phyloP scores from a whole-genome alignment of 345 rosid genomes.

The Gossypium mustelinum region DNA sequence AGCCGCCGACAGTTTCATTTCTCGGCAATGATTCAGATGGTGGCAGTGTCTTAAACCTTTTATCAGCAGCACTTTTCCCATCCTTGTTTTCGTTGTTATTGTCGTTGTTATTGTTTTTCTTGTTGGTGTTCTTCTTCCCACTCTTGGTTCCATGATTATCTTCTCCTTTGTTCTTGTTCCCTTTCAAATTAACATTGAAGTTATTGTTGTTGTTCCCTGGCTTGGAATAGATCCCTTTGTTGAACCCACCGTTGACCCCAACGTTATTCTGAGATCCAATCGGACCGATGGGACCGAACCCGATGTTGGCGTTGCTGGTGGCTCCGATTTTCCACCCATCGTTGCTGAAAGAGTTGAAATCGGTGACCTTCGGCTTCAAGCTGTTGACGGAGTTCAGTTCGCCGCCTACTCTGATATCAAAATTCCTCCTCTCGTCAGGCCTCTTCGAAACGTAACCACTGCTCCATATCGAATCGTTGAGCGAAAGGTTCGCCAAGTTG shows the following conservation, averaged over 20 bases:
- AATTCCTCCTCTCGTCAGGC: constrained; percentile 66
- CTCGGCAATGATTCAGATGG: constrained; percentile 86
- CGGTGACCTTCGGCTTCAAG: constrained; percentile 35
- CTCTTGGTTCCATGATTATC: constrained; percentile 40
- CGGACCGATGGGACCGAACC: constrained; percentile 29
- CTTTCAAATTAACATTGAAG: constrained; percentile 42
- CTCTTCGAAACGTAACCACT: constrained; percentile 42
- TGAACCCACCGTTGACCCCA: constrained; percentile 71
- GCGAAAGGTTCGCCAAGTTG: constrained; percentile 66
- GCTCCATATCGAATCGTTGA: constrained; percentile 95
- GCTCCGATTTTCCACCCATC: constrained; percentile 50
- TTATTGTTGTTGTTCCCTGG: constrained; percentile 21
- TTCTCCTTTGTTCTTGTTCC: constrained; percentile 49
- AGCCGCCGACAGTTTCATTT: constrained; percentile 88
- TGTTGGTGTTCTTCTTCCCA: constrained; percentile 41
- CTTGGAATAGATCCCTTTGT: constrained; percentile 67
- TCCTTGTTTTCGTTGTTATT: constrained; percentile 36
- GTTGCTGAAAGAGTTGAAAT: constrained; percentile 39
- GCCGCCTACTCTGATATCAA: constrained; percentile 64
- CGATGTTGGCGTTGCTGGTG: constrained; percentile 21
- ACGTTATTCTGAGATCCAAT: constrained; percentile 32
- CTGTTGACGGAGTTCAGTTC: constrained; percentile 28
- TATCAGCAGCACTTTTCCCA: constrained; percentile 37
- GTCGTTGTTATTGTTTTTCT: constrained; percentile 38
- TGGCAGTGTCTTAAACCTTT: constrained; percentile 96